A percentile compares a stretch with the other conserved stretches of the same genome.
Conservation (phyloP, 768 basidiomycete species). For the Daedaleopsis sinensis region DNA sequence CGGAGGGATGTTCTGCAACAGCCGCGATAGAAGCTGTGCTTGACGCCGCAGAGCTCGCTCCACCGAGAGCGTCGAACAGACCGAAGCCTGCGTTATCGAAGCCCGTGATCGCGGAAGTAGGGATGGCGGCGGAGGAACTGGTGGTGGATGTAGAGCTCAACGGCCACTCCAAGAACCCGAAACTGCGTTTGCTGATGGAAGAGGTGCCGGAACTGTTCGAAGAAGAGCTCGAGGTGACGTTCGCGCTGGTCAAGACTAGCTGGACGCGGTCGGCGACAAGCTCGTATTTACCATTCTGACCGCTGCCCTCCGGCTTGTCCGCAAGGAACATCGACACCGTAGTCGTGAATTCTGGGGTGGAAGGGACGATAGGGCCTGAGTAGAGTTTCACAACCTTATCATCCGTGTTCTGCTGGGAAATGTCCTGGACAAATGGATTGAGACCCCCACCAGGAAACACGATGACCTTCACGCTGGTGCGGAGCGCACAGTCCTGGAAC, state of each 20-base stretch:
- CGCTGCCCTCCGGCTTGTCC: constrained; percentile 61
- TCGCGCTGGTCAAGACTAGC: constrained; percentile 69
- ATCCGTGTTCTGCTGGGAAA: constrained; percentile 70
- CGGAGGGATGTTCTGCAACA: constrained; percentile 67
- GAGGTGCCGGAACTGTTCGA: constrained; percentile 13
- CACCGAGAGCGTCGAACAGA: constrained; percentile 64
- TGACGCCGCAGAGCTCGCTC: constrained; percentile 37
- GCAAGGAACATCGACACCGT: constrained; percentile 79
- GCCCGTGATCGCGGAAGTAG: constrained; percentile 71
- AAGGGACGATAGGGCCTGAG: constrained; percentile 80
- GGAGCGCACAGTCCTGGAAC: constrained; percentile 75
- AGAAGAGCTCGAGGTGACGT: constrained; percentile 36
- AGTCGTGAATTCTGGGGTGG: constrained; percentile 68
- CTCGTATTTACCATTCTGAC: constrained; percentile 69
- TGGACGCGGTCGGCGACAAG: constrained; percentile 89
- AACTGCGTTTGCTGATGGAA: constrained; percentile 48
- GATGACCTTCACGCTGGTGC: constrained; percentile 82
- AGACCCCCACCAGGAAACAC: constrained; percentile 78
- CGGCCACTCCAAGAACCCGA: constrained; percentile 93
- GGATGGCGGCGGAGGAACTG: constrained; percentile 63
- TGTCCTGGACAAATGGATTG: constrained; percentile 63
- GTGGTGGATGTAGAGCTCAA: constrained; percentile 42
- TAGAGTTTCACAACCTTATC: constrained; percentile 74
- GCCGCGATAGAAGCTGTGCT: constrained; percentile 49
- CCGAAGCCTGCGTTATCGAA: constrained; percentile 65